phyloP scores from a whole-genome alignment of 257 asterid genomes.

The Solanum tacnaense region DNA sequence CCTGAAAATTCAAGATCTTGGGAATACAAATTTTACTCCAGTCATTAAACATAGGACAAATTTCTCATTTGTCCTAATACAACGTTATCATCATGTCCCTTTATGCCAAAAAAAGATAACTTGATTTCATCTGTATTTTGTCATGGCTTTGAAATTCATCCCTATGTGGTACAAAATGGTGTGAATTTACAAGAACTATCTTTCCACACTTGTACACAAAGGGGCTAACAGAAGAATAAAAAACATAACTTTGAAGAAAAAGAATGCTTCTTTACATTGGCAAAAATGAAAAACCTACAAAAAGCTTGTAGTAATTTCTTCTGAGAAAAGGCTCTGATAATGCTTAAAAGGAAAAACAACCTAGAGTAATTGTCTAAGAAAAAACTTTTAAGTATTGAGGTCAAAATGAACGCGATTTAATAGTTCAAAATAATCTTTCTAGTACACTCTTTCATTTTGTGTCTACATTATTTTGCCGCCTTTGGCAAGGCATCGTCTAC shows the following conservation, averaged over 20 bases:
- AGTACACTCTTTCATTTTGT: conserved; percentile 1
- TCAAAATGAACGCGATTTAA: not conserved
- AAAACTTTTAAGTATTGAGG: not conserved
- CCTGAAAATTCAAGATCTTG: not conserved
- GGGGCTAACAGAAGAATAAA: not conserved
- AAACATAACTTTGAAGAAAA: not conserved
- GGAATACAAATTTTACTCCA: not conserved
- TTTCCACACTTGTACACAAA: not conserved
- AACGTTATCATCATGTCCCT: not conserved
- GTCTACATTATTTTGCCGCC: conserved; percentile 16
- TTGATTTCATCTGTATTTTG: not conserved
- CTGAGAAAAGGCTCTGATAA: not conserved
- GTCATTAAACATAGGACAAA: not conserved
- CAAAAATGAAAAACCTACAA: conserved; percentile 8
- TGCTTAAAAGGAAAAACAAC: conserved; percentile 19
- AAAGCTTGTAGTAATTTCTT: not conserved
- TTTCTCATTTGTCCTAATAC: not conserved
- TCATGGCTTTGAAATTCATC: not conserved
- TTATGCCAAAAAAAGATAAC: not conserved
- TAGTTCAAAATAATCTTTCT: not conserved
- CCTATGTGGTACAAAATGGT: not conserved
- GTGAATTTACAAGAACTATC: not conserved
- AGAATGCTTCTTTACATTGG: conserved; percentile 16
- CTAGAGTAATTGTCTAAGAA: conserved; percentile 5
- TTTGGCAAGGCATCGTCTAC: not conserved